Percentiles rank a stretch among this genome's conserved stretches.
Conservation (phyloP, 1,139 yeast genomes). For the Spencermartinsiella ligniputridi region DNA sequence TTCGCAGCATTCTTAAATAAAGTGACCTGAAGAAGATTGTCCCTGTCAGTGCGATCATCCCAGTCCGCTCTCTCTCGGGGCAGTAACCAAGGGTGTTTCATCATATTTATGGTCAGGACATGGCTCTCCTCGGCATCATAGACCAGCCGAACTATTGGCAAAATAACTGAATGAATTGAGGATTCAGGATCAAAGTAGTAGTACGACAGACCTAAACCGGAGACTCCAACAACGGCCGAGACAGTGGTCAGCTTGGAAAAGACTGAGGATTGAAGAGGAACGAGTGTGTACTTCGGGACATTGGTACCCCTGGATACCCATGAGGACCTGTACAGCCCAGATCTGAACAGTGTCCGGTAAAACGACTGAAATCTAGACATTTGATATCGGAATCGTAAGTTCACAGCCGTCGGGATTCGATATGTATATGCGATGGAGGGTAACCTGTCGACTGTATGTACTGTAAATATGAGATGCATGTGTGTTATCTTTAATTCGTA, state of each 20-base stretch:
- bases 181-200: conserved; percentile 74
- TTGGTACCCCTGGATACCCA: neutral
- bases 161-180: conserved; percentile 68
- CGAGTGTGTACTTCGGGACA: no score
- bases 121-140: conserved; percentile 88
- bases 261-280: conserved; percentile 12
- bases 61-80: conserved; percentile 30
- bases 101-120: conserved; percentile 59
- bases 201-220: conserved; percentile 36
- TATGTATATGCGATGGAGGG: no score
- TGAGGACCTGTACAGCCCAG: neutral
- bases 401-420: no score
- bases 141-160: conserved; percentile 68
- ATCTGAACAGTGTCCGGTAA: neutral
- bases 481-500: no score
- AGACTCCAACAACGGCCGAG: conserved; percentile 31
- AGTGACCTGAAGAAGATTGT: conserved; percentile 27
- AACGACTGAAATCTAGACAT: neutral
- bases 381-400: no score
- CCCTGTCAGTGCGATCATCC: conserved; percentile 32
- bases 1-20: conserved; percentile 28
- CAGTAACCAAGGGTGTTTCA: conserved; percentile 47
- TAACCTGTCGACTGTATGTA: no score
- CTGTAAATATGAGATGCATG: no score
- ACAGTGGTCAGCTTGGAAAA: conserved; percentile 19